Base-by-base conservation (phyloP, 768 basidiomycete genomes). In the Mycena belliarum region DNA sequence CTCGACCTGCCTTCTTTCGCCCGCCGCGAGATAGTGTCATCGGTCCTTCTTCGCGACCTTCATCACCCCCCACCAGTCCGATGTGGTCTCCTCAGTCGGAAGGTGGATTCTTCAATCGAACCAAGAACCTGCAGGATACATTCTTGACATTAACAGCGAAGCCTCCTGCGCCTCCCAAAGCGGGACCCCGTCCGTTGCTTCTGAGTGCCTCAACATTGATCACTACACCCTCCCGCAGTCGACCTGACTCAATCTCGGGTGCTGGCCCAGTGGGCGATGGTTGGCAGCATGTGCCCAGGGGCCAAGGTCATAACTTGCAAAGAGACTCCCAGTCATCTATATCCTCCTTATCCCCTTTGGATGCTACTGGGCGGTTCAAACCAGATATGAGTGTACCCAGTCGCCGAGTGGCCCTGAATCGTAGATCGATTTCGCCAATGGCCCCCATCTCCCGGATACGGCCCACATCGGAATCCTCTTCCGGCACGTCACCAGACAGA, bases 361-460 rank as follows among this genome's bases (percentile, higher is more conserved):
- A 85, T 59, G 75, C 72, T 1, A 75, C 72, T 1, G 63, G 63
- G 46, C 71, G 73, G 4, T 74, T 77, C 63, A 86, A 87, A 42
- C 85, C 85, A 4, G 88, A 89, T 55, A 70, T 74, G 18, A 66
- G 60, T 41, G 65, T 57, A 56, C 64, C 71, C 12, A 88, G 89
- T 66, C 79, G 88, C 48, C 72, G 78, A 46, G 78, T 92, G 15
- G 81, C 82, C 24, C 65, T 91, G 48, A 87, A 88, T 66, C 82
- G 89, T 29, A 80, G 80, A 60, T 83, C 85, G 14, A 69, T 89
- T 6, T 91, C 89, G 5, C 88, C 89, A 4, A 86, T 89, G 85
- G 87, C 88, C 18, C 76, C 83, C 29, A 73, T 71, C 15, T 82
- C 76, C 56, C 76, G 79, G 54, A 68, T 74, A 69, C 74, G 74